Evolutionary conservation across 108 stramenopile genomes (phyloP).

Genomic region (Cyclostephanos tholiformis): DNA sequence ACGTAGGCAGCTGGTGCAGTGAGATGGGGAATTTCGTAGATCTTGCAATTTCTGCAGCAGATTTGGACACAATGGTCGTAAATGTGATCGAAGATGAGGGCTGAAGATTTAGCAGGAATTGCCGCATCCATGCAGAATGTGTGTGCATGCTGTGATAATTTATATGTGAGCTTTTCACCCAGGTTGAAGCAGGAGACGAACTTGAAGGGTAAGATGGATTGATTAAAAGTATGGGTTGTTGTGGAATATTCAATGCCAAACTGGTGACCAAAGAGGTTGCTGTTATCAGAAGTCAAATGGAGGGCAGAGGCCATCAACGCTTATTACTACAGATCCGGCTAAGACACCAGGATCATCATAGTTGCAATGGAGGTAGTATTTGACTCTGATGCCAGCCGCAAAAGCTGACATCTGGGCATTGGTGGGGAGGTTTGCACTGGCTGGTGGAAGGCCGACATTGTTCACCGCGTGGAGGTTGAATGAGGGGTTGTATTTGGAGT

Average conservation of each 20-base stretch:
- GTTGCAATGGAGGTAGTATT: neutral
- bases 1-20: constrained; percentile 4
- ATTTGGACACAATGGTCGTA: neutral
- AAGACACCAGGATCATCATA: neutral
- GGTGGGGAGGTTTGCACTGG: neutral
- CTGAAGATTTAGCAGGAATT: constrained; percentile 6
- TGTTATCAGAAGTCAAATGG: neutral
- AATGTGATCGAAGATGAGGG: neutral
- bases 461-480: neutral
- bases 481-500: neutral
- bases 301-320: neutral
- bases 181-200: constrained; percentile 8
- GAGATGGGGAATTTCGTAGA: neutral
- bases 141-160: neutral
- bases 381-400: neutral
- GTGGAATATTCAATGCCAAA: constrained; percentile 24
- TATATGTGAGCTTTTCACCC: neutral
- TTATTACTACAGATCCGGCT: neutral
- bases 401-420: neutral
- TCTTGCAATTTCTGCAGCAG: neutral
- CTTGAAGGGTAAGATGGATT: constrained; percentile 13
- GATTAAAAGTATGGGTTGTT: neutral
- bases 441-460: too few species aligned
- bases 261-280: constrained; percentile 11
- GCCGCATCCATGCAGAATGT: neutral